Base-by-base conservation (phyloP, 257 asterid species). In the Lycium barbarum region DNA sequence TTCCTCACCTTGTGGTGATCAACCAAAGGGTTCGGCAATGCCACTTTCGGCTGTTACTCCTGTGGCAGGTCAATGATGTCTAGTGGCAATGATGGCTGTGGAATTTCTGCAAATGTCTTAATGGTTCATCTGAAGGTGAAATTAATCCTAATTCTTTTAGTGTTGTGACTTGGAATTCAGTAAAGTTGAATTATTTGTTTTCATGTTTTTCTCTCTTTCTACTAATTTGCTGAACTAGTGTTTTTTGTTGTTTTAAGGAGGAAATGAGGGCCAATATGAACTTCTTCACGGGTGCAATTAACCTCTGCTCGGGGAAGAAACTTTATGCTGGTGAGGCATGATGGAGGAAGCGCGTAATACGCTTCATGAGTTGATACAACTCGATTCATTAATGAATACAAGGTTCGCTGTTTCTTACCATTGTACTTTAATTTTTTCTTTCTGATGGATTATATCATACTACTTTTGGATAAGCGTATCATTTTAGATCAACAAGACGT, bases 291-390 rank as follows among this genome's bases (percentile, higher is more conserved):
- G 53, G 82, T 53, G 90, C 82, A 35, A 6, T 71, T 36, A 35
- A 9, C 7, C 66, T 51, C 71, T 82, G 82, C 80, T 36, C 66
- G 7, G 65, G 87, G 85, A 62, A 68, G 84, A 45, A 47, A 4
- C n/a, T 68, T 71, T 8, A 36, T 87, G 67, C 81, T 80, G 15
- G 61, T 51, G 90, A 86, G 47, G 84, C 7, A 20, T 78, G 53
- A 18, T 57, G 6, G 72, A 59, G 53, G 88, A 87, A 76, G 74
- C 54, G 0, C 10, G 15, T 17, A 54, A 22, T 63, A 3, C 67
- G 82, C 68, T 85, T 74, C 83, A 83, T 55, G 90, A 89, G 70
- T 45, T 89, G 84, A 84, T 76, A 80, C 82, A 38, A 59, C 84
- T 87, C 10, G 20, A 12, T 5, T 47, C 54, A 18, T 22, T 68